Evolutionary conservation across 2,329 filamentous ascomycete species (phyloP).

Genomic region (Leptodontidium sp.): DNA sequence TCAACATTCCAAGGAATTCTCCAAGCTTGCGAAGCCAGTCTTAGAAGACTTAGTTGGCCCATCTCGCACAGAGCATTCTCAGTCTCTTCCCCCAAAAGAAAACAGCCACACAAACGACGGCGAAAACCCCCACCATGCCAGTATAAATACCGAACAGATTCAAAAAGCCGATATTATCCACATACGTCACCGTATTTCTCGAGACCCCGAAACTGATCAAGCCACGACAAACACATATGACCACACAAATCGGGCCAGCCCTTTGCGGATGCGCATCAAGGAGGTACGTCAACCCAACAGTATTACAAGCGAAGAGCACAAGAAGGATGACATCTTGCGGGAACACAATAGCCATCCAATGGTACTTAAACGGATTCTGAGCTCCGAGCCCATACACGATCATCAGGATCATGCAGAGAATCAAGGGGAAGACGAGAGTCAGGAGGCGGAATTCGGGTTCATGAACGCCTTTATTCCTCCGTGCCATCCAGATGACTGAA

Average conservation of each 20-base stretch:
- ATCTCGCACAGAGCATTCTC: slow-evolving; percentile 4
- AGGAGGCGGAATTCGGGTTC: not conserved
- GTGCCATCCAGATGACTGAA: not conserved
- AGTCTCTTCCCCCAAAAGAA: slow-evolving; percentile 4
- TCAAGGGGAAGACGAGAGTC: not conserved
- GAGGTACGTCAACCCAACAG: not conserved
- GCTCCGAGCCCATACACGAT: not conserved
- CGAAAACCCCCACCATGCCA: not conserved
- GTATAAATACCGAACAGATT: slow-evolving; percentile 4
- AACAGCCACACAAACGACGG: not conserved
- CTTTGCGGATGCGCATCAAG: slow-evolving; percentile 2
- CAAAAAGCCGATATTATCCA: not conserved
- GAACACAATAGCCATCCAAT: slow-evolving; percentile 2
- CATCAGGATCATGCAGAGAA: not conserved
- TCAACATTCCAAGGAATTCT: no score
- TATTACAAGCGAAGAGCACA: not conserved
- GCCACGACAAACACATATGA: slow-evolving; percentile 1
- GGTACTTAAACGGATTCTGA: not conserved
- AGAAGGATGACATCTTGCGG: slow-evolving; percentile 3
- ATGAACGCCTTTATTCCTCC: not conserved
- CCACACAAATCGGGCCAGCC: not conserved
- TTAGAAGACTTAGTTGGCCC: not conserved
- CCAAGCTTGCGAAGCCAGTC: no score
- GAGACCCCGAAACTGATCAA: slow-evolving; percentile 4
- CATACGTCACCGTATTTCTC: slow-evolving; percentile 6